Evolutionary conservation across 2,329 filamentous ascomycete genomes (phyloP).

Genomic region (Penicillium hordei): DNA sequence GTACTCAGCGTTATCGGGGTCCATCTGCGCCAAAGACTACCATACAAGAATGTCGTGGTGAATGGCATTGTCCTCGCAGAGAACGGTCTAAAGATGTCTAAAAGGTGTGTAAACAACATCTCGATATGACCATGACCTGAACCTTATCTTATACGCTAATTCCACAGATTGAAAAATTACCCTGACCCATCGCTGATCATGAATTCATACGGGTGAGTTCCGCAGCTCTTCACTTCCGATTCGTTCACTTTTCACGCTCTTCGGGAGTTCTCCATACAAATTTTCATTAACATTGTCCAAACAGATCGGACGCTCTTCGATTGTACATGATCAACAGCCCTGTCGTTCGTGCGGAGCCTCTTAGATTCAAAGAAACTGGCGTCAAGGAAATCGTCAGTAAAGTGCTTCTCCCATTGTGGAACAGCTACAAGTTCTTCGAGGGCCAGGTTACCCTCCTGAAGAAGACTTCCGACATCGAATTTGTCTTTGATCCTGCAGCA

Average conservation of each 20-base stretch:
- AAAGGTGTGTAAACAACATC: slow-evolving; percentile 49
- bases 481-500: slow-evolving; percentile 72
- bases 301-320: slow-evolving; percentile 78
- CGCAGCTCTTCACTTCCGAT: neutral
- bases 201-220: slow-evolving; percentile 64
- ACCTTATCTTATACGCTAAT: neutral
- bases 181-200: slow-evolving; percentile 83
- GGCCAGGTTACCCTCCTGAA: slow-evolving; percentile 82
- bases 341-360: slow-evolving; percentile 84
- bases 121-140: neutral
- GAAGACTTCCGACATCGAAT: slow-evolving; percentile 78
- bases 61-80: slow-evolving; percentile 92
- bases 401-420: slow-evolving; percentile 89
- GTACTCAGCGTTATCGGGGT: slow-evolving; percentile 85
- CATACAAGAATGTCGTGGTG: slow-evolving; percentile 95
- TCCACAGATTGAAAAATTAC: slow-evolving; percentile 77
- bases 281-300: neutral
- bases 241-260: neutral
- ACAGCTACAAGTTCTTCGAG: slow-evolving; percentile 95
- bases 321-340: slow-evolving; percentile 98
- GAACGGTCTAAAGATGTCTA: slow-evolving; percentile 98
- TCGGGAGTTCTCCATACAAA: neutral
- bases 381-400: slow-evolving; percentile 95
- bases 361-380: slow-evolving; percentile 86
- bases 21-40: slow-evolving; percentile 78